phyloP scores from a whole-genome alignment of 257 asterid genomes.

The Solanum ossicruentum region DNA sequence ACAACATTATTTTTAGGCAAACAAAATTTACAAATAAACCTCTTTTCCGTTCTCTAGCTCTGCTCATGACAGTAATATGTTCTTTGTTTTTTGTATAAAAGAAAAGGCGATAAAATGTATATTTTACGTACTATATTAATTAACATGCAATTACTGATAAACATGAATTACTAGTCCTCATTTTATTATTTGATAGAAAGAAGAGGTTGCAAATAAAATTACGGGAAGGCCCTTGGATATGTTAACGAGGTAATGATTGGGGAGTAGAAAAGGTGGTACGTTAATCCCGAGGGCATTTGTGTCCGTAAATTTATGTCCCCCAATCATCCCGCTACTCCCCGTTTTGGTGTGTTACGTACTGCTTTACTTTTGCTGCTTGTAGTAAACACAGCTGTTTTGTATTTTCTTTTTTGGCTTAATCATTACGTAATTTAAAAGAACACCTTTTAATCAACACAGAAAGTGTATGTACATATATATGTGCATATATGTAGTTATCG shows the following conservation, averaged over 20 bases:
- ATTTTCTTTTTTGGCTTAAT: conserved; percentile 2
- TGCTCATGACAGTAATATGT: not conserved
- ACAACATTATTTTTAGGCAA: too few species aligned
- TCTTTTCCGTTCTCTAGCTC: not conserved
- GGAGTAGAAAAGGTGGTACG: conserved; percentile 15
- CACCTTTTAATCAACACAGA: not conserved
- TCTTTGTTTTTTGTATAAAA: not conserved
- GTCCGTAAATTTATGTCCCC: conserved; percentile 37
- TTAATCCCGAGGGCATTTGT: conserved; percentile 66
- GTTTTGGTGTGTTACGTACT: conserved; percentile 18
- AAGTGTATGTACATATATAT: too few species aligned
- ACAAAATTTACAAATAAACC: not conserved
- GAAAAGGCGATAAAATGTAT: not conserved
- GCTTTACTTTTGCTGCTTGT: conserved; percentile 26
- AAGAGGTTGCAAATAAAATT: not conserved
- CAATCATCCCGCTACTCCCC: conserved; percentile 5
- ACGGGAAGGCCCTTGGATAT: conserved; percentile 16
- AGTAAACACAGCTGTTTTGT: conserved; percentile 16
- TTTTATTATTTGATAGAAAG: not conserved
- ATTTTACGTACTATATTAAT: not conserved
- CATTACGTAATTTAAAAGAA: not conserved
- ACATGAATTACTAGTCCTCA: not conserved
- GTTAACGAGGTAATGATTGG: conserved; percentile 26
- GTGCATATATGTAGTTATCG: not conserved
- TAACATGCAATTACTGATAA: not conserved